A percentile compares a stretch with the other conserved stretches of the same genome.
phyloP scores from a whole-genome alignment of 2,329 filamentous ascomycete species.

The Pseudogymnoascus verrucosus region DNA sequence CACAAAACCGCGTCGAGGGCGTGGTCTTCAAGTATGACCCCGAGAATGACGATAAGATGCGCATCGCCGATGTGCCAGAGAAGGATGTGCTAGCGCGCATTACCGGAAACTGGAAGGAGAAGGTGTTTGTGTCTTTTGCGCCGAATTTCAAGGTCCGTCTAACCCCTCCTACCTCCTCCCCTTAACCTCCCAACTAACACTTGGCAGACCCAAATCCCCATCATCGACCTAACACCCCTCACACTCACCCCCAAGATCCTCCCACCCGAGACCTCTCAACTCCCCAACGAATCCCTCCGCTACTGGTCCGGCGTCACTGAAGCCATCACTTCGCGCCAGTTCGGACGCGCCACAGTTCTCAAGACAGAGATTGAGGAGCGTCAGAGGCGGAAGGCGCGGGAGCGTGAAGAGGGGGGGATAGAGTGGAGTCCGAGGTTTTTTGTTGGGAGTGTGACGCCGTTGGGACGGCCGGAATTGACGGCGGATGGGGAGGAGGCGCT shows the following conservation, averaged over 20 bases:
- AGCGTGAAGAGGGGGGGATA: constrained; percentile 61
- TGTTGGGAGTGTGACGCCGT: constrained; percentile 48
- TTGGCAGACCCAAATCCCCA: constrained; percentile 49
- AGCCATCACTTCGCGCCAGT: constrained; percentile 78
- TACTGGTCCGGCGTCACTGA: constrained; percentile 85
- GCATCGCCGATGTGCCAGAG: constrained; percentile 79
- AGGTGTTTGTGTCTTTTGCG: constrained; percentile 52
- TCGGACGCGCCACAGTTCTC: constrained; percentile 69
- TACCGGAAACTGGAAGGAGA: constrained; percentile 78
- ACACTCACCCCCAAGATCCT: constrained; percentile 69
- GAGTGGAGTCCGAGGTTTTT: constrained; percentile 89
- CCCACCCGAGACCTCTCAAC: constrained; percentile 69
- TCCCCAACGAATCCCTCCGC: constrained; percentile 79
- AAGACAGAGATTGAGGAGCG: constrained; percentile 90
- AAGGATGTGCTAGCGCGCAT: constrained; percentile 76
- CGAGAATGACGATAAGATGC: constrained; percentile 70
- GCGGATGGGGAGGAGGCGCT: constrained; percentile 52
- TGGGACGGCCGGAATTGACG: constrained; percentile 55
- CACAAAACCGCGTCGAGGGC: constrained; percentile 86
- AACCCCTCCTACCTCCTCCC: not conserved
- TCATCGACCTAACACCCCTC: constrained; percentile 84
- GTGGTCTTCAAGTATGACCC: constrained; percentile 87
- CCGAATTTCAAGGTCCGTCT: constrained; percentile 52
- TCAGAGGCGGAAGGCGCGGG: constrained; percentile 76
- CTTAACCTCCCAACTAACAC: constrained; percentile 4